Evolutionary conservation across 2,329 filamentous ascomycete genomes (phyloP), one percentile per base, ranked within the genome.

Genomic region (Sphaerostilbella broomeana): DNA sequence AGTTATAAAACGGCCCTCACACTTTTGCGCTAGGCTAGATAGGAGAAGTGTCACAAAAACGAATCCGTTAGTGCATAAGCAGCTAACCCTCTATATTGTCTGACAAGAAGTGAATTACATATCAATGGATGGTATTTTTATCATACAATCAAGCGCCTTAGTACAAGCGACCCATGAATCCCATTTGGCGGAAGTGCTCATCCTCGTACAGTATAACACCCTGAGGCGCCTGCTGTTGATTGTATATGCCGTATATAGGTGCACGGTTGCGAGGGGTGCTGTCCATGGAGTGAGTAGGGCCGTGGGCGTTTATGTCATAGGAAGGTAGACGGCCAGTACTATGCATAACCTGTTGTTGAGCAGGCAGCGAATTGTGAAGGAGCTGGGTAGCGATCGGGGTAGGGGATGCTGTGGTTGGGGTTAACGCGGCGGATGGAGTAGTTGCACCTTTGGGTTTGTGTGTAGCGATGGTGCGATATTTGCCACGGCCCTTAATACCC

Each of bases 401-500:
- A 18, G 41, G 34, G 7, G 43, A 32, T 25, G 43, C 44, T 43
- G 40, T 33, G n/a, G 44, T 53, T 28, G 50, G 55, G 11, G 55
- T 54, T 24, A 19, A 24, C 5, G 18, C 18, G 10, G 17, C 4
- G 17, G 33, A 16, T n/a, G 15, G 33, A 16, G 51, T 43, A 17
- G 48, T 38, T 27, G 48, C 47, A 6, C 39, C 47, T 49, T 57
- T 62, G 17, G 45, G 45, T 43, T 59, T 60, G 19, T 51, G 47
- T 12, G 52, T 53, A 8, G 54, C 54, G 38, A 87, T 81, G 43
- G 78, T 79, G 41, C 86, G 73, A 51, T 89, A 85, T 57, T 90
- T 92, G 30, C 92, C 90, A 30, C 90, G 80, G 9, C 90, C 90
- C 64, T 95, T 97, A 69, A 97, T 95, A 2, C 92, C 92, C 62